Evolutionary conservation across 73 alveolate genomes (phyloP).

Genomic region (Tetrahymena borealis): DNA sequence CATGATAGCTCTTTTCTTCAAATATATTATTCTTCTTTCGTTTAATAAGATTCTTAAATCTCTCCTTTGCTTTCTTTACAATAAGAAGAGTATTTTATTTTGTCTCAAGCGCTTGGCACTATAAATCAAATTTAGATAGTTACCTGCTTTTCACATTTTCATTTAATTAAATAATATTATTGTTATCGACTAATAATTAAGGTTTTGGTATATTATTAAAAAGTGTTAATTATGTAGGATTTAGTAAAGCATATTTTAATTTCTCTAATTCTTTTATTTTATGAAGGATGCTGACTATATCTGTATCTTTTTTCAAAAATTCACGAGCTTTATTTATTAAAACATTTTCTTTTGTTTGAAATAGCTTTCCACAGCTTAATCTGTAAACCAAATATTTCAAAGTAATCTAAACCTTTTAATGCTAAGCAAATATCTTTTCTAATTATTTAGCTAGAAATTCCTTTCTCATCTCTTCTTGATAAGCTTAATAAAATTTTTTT

Average conservation of each 20-base stretch:
- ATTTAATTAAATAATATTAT: neutral
- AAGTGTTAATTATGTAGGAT: neutral
- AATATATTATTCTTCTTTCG: neutral
- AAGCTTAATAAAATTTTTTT: neutral
- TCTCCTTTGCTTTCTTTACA: neutral
- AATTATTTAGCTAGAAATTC: neutral
- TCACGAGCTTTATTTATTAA: neutral
- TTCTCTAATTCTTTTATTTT: neutral
- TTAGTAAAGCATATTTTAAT: neutral
- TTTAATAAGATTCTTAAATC: neutral
- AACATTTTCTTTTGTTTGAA: neutral
- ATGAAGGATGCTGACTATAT: neutral
- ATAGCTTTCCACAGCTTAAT: neutral
- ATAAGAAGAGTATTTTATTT: neutral
- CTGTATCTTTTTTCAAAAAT: neutral
- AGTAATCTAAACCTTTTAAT: neutral
- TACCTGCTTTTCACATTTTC: neutral
- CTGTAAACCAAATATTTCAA: neutral
- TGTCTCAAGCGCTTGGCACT: no score
- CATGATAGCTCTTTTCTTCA: no score
- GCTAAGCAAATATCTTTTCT: neutral
- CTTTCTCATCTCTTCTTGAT: neutral
- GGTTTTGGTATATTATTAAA: neutral
- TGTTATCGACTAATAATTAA: neutral
- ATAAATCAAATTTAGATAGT: no score